These are phyloP conservation scores for Boletus coccyginus DNA, from an alignment of 768 basidiomycete species.

Conservation along the genomic window DNA sequence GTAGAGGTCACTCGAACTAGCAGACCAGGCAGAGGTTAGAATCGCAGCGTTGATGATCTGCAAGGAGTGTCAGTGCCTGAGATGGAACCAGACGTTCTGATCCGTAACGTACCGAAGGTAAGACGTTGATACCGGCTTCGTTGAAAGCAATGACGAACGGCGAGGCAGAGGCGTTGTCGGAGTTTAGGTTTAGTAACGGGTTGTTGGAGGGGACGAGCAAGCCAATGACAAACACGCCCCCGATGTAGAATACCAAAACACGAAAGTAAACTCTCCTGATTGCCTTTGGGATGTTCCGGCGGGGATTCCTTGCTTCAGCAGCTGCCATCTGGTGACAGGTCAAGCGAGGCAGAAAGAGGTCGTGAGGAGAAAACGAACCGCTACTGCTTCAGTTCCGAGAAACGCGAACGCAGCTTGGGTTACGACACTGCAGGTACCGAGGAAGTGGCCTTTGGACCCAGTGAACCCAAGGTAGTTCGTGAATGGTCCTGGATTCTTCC, in stretches of 20 bases:
- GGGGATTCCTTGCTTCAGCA: constrained; percentile 51
- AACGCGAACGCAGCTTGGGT: constrained; percentile 60
- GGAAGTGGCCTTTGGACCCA: constrained; percentile 51
- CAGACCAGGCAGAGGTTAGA: constrained; percentile 45
- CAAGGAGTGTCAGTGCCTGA: background rate
- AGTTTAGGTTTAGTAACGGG: constrained; percentile 36
- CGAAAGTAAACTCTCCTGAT: constrained; percentile 45
- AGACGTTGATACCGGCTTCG: constrained; percentile 55
- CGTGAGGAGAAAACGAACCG: constrained; percentile 25
- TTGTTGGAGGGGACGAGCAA: constrained; percentile 50
- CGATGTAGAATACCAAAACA: constrained; percentile 37
- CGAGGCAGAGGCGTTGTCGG: constrained; percentile 41
- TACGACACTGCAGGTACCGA: constrained; percentile 49
- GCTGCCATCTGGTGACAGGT: constrained; percentile 36
- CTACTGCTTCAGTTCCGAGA: constrained; percentile 55
- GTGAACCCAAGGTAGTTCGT: constrained; percentile 37
- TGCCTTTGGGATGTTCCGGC: constrained; percentile 40
- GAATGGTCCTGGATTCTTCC: constrained; percentile 58
- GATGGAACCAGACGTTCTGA: background rate
- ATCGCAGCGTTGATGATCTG: constrained; percentile 40
- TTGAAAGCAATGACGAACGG: constrained; percentile 59
- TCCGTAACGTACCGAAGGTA: constrained; percentile 41
- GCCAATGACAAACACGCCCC: constrained; percentile 46
- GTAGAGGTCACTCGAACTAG: constrained; percentile 40
- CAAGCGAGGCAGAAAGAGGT: background rate